Base-by-base conservation (phyloP, 2,329 filamentous ascomycete genomes). In the Aspergillus glaucus region DNA sequence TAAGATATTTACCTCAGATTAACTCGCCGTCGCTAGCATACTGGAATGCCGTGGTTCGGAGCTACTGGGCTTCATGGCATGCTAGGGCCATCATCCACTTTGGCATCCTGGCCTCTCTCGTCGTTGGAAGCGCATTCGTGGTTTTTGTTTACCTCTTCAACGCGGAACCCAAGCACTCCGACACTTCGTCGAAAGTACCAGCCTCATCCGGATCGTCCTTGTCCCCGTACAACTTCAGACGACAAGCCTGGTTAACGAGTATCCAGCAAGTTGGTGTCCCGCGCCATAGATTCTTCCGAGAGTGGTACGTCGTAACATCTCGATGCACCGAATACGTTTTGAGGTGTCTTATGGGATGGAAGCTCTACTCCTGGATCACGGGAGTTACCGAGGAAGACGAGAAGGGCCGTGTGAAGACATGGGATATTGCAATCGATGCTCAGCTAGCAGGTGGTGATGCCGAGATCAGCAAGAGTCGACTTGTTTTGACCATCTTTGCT, bases 201-300 rank as follows among this genome's bases (percentile, higher is more conserved):
- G 55, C 53, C 3, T 53, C 62, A 14, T 59, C 59, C 32, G 44
- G 58, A 12, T 59, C 66, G 3, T 15, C 24, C 39, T 60, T 78
- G 75, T 89, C 49, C 83, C 91, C 89, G 0, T 86, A 91, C 0
- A 89, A 93, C 57, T 86, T 95, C 42, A 85, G 90, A 45, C 84
- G 86, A 51, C 87, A 90, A 65, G 91, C 91, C 28, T 96, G 92
- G 91, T 82, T 94, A 49, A 96, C 91, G 3, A 88, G 91, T 6
- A 85, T 95, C 50, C 91, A 95, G 69, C 92, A 87, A 3, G 88
- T 95, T 21, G 94, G 90, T 81, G 87, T 96, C 12, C 92, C 92
- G 9, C 82, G 85, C 17, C 88, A 95, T 66, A 88, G 86, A 57
- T 91, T 95, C 65, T 79, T 92, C 56, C 81, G 94, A 3, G 92